Conservation (phyloP, 495 filamentous ascomycete species). For the Hypomontagnella submonticulosa region DNA sequence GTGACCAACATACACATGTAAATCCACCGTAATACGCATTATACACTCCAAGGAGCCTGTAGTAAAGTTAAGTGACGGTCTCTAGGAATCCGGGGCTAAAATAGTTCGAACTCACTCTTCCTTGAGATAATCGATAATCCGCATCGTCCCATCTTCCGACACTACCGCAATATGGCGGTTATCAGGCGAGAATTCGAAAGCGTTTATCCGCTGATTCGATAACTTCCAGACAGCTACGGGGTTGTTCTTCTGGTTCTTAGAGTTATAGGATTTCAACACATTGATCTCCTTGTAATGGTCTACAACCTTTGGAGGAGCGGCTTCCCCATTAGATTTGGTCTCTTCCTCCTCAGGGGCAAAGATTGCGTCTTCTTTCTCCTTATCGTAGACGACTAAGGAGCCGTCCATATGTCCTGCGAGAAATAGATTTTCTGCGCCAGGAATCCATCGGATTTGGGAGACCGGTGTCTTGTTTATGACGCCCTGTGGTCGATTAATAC, state of each 20-base stretch:
- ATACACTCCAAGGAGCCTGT: slow-evolving; percentile 83
- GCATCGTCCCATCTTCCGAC: slow-evolving; percentile 88
- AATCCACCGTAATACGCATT: slow-evolving; percentile 93
- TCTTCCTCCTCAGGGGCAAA: slow-evolving; percentile 62
- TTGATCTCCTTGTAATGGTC: slow-evolving; percentile 58
- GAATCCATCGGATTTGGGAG: slow-evolving; percentile 90
- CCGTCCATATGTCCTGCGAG: slow-evolving; percentile 94
- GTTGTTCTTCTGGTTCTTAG: slow-evolving; percentile 91
- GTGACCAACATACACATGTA: slow-evolving; percentile 95
- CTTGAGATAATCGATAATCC: slow-evolving; percentile 89
- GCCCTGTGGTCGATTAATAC: slow-evolving; percentile 63
- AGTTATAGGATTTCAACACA: slow-evolving; percentile 88
- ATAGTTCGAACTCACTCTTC: slow-evolving; percentile 73
- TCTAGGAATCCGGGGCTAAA: neutral
- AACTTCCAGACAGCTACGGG: slow-evolving; percentile 92
- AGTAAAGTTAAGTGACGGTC: slow-evolving; percentile 4
- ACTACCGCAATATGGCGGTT: slow-evolving; percentile 88
- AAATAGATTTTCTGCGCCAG: slow-evolving; percentile 92
- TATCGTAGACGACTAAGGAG: slow-evolving; percentile 94
- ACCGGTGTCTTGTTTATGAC: slow-evolving; percentile 87
- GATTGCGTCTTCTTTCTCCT: slow-evolving; percentile 92
- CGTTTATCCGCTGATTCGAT: slow-evolving; percentile 87
- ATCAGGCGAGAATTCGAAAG: slow-evolving; percentile 90
- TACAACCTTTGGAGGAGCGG: slow-evolving; percentile 51
- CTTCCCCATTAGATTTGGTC: slow-evolving; percentile 55